Base-by-base conservation (phyloP, 2,329 filamentous ascomycete genomes). In the Biscogniauxia mediterranea region DNA sequence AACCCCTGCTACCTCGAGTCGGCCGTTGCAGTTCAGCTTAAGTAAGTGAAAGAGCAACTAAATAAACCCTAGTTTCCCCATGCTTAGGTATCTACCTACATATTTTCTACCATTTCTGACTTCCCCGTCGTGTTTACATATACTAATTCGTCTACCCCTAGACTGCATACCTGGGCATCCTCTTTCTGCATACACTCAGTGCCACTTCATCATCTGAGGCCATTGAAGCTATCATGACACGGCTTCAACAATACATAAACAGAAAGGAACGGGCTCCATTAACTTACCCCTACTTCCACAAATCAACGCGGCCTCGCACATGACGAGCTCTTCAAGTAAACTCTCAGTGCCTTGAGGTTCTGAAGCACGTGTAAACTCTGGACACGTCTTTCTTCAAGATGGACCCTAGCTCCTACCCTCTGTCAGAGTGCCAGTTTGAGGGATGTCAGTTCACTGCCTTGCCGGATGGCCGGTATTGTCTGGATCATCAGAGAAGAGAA, bases 161-260 rank as follows among this genome's bases (percentile, higher is more conserved):
- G 49, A 51, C 19, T 52, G 21, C 42, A 52, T 50, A 19, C 23
- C 17, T 50, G n/a, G 46, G 46, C 55, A n/a, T 53, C 25, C 15
- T 28, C 50, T 53, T 42, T 55, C 11, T n/a, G 11, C 17, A 46
- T 46, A n/a, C 57, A 26, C 59, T 62, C 28, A 62, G 51, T n/a
- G 26, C 51, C 59, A 62, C 57, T 64, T 59, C 51, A 56, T 64
- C 55, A 20, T 51, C 46, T 55, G 57, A 58, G 56, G 55, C 56
- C 61, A 65, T 55, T 52, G 60, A 56, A 60, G 66, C 63, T 67
- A 71, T 68, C 65, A 72, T 69, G 62, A 67, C 63, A 62, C 64
- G 66, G 57, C 58, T 65, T 52, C 61, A 54, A 59, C 63, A 64
- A 57, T 52, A 58, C 50, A 64, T 57, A 52, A 38, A 56, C 55